Evolutionary conservation across 306 rosid genomes (phyloP).

Genomic region (Albizia julibrissin): DNA sequence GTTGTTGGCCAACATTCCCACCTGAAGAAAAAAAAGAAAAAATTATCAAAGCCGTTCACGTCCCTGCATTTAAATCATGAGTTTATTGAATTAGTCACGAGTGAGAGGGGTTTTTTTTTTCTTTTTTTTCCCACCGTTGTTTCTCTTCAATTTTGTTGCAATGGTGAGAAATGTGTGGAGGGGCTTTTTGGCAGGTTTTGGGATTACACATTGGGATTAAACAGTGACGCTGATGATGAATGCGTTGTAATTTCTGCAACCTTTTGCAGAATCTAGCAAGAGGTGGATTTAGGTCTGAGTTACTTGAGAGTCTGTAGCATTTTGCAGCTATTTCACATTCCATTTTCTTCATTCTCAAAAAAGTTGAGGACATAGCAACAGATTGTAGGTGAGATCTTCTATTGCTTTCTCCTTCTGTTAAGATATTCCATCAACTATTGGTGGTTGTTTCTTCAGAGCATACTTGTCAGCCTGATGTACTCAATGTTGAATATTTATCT

Average conservation of each 20-base stretch:
- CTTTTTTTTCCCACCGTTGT: neutral
- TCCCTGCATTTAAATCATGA: conserved; percentile 30
- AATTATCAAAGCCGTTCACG: conserved; percentile 28
- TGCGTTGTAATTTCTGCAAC: conserved; percentile 11
- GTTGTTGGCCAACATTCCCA: conserved; percentile 39
- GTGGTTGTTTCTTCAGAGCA: no score
- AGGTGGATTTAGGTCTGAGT: neutral
- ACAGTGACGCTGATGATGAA: conserved; percentile 11
- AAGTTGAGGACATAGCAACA: conserved; percentile 30
- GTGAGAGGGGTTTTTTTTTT: conserved; percentile 3
- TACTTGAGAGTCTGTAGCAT: neutral
- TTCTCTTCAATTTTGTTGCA: neutral
- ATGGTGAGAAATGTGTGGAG: conserved; percentile 30
- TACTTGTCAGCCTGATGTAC: no score
- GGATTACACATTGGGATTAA: conserved; percentile 28
- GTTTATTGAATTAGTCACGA: conserved; percentile 30
- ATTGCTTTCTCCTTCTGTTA: neutral
- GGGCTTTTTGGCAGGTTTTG: conserved; percentile 17
- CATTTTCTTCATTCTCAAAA: conserved; percentile 21
- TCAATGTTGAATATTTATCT: no score
- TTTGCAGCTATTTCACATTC: conserved; percentile 11
- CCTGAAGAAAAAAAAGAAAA: neutral
- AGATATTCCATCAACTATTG: neutral
- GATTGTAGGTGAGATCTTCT: conserved; percentile 36
- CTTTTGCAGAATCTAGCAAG: conserved; percentile 17